Evolutionary conservation across 345 rosid genomes (phyloP).

Genomic region (Tarenaya hassleriana): DNA sequence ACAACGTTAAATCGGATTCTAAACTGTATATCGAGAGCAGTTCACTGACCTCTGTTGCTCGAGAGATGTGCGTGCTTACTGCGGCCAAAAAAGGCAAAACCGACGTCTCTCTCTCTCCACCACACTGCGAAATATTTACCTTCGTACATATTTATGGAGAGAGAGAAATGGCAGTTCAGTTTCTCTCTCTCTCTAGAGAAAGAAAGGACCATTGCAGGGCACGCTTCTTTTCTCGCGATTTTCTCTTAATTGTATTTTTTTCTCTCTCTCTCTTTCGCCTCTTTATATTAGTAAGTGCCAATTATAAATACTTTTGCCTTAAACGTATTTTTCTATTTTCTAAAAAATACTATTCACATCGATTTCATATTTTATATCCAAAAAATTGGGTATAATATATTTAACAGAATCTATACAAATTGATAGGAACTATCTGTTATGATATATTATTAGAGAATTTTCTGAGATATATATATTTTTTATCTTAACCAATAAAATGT

Average conservation of each 20-base stretch:
- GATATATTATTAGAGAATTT: too few relatives aligned
- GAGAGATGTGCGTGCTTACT: conserved; percentile 24
- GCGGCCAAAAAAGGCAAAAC: conserved; percentile 12
- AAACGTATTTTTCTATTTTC: too few relatives aligned
- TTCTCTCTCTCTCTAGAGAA: not conserved
- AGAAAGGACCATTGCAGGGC: conserved; percentile 29
- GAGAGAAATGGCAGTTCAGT: not conserved
- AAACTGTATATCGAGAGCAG: conserved; percentile 12
- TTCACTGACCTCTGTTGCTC: conserved; percentile 17
- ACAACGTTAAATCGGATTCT: conserved; percentile 1
- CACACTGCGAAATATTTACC: conserved; percentile 20
- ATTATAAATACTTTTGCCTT: too few relatives aligned
- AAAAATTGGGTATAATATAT: too few relatives aligned
- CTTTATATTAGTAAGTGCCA: too few relatives aligned
- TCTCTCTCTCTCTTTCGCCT: not conserved
- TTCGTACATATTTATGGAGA: conserved; percentile 19
- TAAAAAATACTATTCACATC: too few relatives aligned
- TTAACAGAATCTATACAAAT: too few relatives aligned
- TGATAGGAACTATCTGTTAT: too few relatives aligned
- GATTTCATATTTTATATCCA: too few relatives aligned
- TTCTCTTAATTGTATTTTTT: conserved; percentile 3
- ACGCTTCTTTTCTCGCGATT: conserved; percentile 33
- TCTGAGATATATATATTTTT: too few relatives aligned
- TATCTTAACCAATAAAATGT: too few relatives aligned
- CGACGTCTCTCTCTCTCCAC: conserved; percentile 25